These are phyloP conservation scores for Fusarium temperatum DNA, from an alignment of 2,329 filamentous ascomycete species.

Conservation along the genomic window DNA sequence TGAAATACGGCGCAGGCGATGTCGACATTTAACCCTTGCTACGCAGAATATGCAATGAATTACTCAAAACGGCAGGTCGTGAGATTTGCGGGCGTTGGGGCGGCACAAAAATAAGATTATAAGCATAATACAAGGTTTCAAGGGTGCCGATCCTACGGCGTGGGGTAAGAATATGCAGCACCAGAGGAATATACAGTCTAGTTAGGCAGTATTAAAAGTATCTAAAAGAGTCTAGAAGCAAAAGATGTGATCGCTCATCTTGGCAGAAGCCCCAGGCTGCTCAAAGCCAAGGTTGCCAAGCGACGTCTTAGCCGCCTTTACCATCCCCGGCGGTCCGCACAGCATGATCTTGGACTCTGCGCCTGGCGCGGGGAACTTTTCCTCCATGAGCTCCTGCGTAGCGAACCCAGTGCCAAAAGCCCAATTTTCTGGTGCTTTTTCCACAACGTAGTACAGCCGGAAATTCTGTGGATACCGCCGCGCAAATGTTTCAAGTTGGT, in stretches of 20 bases:
- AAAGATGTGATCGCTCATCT: slow-evolving; percentile 65
- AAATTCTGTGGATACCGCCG: slow-evolving; percentile 62
- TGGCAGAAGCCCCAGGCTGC: slow-evolving; percentile 58
- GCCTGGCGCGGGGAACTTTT: slow-evolving; percentile 57
- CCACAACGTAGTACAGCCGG: slow-evolving; percentile 64
- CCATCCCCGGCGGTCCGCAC: slow-evolving; percentile 70
- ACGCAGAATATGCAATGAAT: neutral
- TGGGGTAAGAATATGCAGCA: neutral
- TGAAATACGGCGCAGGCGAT: neutral
- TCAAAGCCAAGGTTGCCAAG: slow-evolving; percentile 60
- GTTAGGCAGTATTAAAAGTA: too few species aligned
- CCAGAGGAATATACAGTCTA: too few species aligned
- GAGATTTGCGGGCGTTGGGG: neutral
- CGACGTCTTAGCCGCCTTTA: slow-evolving; percentile 63
- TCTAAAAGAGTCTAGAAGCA: slow-evolving; percentile 51
- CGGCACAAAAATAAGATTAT: slow-evolving; percentile 32
- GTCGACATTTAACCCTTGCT: slow-evolving; percentile 28
- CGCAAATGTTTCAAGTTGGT: slow-evolving; percentile 64
- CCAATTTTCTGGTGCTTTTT: slow-evolving; percentile 58
- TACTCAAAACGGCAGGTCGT: slow-evolving; percentile 31
- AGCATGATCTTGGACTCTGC: slow-evolving; percentile 63
- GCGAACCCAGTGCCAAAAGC: slow-evolving; percentile 59
- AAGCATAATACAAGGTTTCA: slow-evolving; percentile 15
- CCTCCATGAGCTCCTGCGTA: slow-evolving; percentile 58
- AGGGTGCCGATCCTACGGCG: slow-evolving; percentile 1